phyloP scores from a whole-genome alignment of 2,329 filamentous ascomycete genomes.

The Hymenoscyphus fraxineus region DNA sequence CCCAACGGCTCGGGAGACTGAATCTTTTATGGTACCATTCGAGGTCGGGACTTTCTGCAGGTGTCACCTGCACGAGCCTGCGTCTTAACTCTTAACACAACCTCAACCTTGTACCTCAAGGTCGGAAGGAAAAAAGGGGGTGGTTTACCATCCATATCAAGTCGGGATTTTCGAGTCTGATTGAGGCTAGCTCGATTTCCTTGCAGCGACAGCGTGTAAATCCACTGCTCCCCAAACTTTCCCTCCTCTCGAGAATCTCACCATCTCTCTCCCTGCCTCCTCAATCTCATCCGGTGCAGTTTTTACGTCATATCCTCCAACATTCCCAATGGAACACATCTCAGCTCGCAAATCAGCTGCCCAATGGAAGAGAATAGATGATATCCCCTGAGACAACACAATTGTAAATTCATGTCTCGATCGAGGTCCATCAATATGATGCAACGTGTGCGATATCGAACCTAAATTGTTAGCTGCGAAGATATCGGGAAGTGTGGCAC shows the following conservation, averaged over 20 bases:
- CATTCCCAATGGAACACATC: background rate
- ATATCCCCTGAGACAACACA: background rate
- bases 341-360: background rate
- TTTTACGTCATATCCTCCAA: background rate
- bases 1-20: too few relatives aligned
- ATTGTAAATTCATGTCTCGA: background rate
- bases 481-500: background rate
- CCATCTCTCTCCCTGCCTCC: background rate
- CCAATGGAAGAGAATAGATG: background rate
- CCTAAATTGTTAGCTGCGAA: background rate
- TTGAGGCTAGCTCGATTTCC: too few relatives aligned
- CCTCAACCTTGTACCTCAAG: too few relatives aligned
- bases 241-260: background rate
- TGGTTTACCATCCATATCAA: too few relatives aligned
- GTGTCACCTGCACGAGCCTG: too few relatives aligned
- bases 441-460: background rate
- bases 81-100: too few relatives aligned
- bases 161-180: too few relatives aligned
- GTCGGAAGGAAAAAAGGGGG: too few relatives aligned
- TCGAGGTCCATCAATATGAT: background rate
- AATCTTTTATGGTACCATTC: too few relatives aligned
- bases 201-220: slow-evolving; percentile 2
- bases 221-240: background rate
- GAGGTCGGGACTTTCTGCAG: too few relatives aligned
- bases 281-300: background rate